Evolutionary conservation across 2,329 filamentous ascomycete species (phyloP), one percentile per base, ranked within the genome.

Genomic region (Fusarium albosuccineum): DNA sequence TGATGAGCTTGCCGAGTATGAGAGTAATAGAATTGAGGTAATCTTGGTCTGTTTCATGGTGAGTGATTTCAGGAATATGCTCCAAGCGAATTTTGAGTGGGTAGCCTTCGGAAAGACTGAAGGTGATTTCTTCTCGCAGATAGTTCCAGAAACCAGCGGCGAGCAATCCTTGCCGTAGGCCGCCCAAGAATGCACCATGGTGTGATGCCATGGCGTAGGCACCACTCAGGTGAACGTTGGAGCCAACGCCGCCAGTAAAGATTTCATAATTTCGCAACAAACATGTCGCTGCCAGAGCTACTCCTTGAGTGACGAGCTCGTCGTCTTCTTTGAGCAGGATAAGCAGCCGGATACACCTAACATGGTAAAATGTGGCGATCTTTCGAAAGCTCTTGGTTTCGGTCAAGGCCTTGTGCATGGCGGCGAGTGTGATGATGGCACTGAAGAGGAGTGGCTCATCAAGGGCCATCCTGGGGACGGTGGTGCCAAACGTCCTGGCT

Each of bases 41-140:
- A n/a, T 64, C 64, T 8, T 73, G 61, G 9, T 67, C 70, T 13
- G 64, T 66, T 5, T 42, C 33, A 27, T 71, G 64, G 0, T 22
- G 77, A 0, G 63, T 60, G 1, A 60, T 30, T 5, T 71, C 48
- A 2, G 57, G 61, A 9, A 76, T 64, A 26, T 61, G 40, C 11
- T 73, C 46, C 11, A 82, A 53, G 16, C 80, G 73, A 56, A 83
- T 82, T 63, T 82, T 83, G 1, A 84, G 66, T 0, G 76, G 75
- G 22, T 79, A 80, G 6, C 74, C 70, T 37, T 80, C 75, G 40
- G 82, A 83, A 1, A 86, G 68, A n/a, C 82, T 82, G n/a, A 84
- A 82, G 0, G 83, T 85, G n/a, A 86, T 85, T 37, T 86, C 82
- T 68, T 85, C 82, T 1, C 83, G 78, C 0, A 85, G 76, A 54